Evolutionary conservation across 768 basidiomycete genomes (phyloP).

Genomic region (Tricholoma saponaceum): DNA sequence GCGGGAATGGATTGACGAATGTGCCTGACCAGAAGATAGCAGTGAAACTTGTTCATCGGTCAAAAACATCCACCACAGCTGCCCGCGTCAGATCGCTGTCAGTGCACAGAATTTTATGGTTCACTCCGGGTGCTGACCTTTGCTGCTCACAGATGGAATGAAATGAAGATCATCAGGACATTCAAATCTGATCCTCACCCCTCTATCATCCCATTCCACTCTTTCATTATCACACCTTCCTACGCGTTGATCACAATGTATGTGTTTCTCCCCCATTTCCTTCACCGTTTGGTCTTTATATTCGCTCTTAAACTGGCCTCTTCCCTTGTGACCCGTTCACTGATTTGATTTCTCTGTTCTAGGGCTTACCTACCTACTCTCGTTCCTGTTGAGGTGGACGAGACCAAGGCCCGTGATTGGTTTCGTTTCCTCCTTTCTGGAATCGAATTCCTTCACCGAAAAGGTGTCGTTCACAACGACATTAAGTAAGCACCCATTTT

Average conservation of each 20-base stretch:
- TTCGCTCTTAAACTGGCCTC: conserved; percentile 1
- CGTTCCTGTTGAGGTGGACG: conserved; percentile 85
- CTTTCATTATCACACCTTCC: conserved; percentile 89
- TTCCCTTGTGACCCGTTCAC: background rate
- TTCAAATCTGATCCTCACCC: conserved; percentile 87
- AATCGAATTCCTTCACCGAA: conserved; percentile 77
- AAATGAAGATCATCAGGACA: conserved; percentile 91
- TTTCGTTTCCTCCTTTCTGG: conserved; percentile 79
- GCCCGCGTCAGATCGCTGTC: conserved; percentile 88
- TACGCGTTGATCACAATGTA: conserved; percentile 93
- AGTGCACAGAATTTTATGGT: conserved; percentile 21
- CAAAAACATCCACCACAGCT: conserved; percentile 79
- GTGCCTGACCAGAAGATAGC: conserved; percentile 62
- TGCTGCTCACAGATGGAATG: conserved; percentile 70
- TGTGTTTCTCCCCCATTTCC: conserved; percentile 24
- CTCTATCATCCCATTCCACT: conserved; percentile 88
- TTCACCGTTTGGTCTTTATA: background rate
- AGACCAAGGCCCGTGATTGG: conserved; percentile 74
- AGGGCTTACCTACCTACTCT: conserved; percentile 88
- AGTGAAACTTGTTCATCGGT: conserved; percentile 91
- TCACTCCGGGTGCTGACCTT: conserved; percentile 3
- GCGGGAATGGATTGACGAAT: conserved; percentile 29
- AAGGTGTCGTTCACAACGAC: conserved; percentile 88
- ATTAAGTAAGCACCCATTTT: conserved; percentile 66
- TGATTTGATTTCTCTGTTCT: conserved; percentile 13